Base-by-base conservation (phyloP, 2,329 filamentous ascomycete genomes). In the Fusarium sp. region DNA sequence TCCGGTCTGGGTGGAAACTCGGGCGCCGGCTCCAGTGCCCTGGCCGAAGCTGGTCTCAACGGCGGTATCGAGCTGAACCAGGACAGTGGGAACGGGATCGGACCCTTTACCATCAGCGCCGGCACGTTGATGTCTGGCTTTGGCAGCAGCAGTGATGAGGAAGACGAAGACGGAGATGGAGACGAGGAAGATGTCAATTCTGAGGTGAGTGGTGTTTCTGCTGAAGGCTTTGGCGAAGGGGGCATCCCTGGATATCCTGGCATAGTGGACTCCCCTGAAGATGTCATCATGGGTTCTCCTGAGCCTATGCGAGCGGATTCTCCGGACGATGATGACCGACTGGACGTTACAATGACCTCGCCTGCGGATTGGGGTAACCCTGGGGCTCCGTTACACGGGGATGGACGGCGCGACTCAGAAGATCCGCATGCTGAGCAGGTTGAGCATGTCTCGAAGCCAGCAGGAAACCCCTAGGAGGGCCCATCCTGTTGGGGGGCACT, bases 81-180 rank as follows among this genome's bases (percentile, higher is more conserved):
- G 74, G 91, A 92, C 77, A 89, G 89, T 71, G 89, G 88, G 68
- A 91, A 91, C 69, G 92, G 92, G 60, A 91, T 92, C 62, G 92
- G 92, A 2, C 89, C 90, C 16, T 96, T 95, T 81, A 91, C 92
- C 48, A 90, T 94, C 77, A 92, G 91, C 79, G 89, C 91, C 45
- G 93, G 93, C 60, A 93, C 93, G 33, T 86, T 98, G 69, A 90
- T 97, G 84, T 96, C 94, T 80, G 95, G 95, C 62, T 98, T 98
- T 84, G 95, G 95, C 80, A 97, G 95, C 84, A 97, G 94, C 58
- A 98, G 95, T 79, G 95, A 98, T 77, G 96, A 98, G 83, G 97
- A 98, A 76, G 97, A 98, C 74, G 96, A 98, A 78, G 96, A 98
- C 73, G 93, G 95, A 84, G 94, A 97, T 70, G 94, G 94, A 67